A percentile compares a stretch with the other conserved stretches of the same genome.
Evolutionary conservation across 305 asterid species (phyloP).

Genomic region (Fraxinus xanthoxyloides): DNA sequence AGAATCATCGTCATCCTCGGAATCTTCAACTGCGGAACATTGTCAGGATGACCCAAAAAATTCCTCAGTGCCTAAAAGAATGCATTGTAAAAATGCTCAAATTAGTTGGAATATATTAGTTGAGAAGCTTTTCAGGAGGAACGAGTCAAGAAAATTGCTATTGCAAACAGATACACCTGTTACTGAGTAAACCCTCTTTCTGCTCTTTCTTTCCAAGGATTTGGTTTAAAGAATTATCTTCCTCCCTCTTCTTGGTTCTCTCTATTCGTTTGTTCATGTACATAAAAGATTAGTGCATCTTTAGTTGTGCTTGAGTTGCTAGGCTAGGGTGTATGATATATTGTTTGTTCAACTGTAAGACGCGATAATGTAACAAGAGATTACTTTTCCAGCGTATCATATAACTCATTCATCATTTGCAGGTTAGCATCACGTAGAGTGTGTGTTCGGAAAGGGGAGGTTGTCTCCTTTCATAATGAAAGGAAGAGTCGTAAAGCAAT

Average conservation of each 20-base stretch:
- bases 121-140: constrained; percentile 54
- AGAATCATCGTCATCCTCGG: constrained; percentile 33
- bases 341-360: background rate
- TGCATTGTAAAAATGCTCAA: constrained; percentile 29
- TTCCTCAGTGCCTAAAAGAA: constrained; percentile 24
- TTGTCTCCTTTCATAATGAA: background rate
- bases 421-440: background rate
- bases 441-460: background rate
- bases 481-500: background rate
- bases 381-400: background rate
- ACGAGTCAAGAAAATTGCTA: constrained; percentile 45
- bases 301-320: background rate
- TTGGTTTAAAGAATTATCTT: background rate
- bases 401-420: background rate
- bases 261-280: background rate
- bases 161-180: constrained; percentile 37
- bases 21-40: constrained; percentile 25
- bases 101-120: constrained; percentile 73
- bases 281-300: background rate
- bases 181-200: constrained; percentile 14
- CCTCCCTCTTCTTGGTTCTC: background rate
- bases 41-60: constrained; percentile 20
- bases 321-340: background rate
- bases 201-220: background rate
- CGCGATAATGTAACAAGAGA: background rate